Conservation (phyloP, 139 green algal species). For the Pleodorina starrii region DNA sequence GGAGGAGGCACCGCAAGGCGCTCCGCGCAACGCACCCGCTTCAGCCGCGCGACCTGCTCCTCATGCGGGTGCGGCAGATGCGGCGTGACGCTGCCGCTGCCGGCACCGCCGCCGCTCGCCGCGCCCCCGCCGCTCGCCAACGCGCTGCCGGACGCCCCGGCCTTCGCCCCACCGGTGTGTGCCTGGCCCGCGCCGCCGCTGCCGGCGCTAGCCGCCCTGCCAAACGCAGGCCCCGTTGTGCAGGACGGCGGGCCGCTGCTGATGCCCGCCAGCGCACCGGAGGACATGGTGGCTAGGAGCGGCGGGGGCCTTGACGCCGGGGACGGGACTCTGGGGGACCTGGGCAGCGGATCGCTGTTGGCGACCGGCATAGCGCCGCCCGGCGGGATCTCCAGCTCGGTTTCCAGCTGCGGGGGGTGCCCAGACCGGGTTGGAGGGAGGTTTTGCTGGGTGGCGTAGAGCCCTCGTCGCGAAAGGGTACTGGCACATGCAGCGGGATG, state of each 20-base stretch:
- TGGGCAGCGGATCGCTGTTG: neutral
- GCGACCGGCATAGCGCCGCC: neutral
- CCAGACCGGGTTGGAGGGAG: neutral
- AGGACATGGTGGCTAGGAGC: neutral
- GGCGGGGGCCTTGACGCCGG: neutral
- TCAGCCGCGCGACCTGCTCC: slow-evolving; percentile 34
- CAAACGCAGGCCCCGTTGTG: neutral
- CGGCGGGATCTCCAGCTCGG: neutral
- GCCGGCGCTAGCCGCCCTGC: neutral
- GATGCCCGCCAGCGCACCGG: neutral
- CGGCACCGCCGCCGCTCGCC: neutral
- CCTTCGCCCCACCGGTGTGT: neutral
- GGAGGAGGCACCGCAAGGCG: too few species aligned
- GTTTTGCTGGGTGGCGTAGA: too few species aligned
- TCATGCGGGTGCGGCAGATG: neutral
- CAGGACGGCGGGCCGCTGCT: neutral
- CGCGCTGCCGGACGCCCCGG: neutral
- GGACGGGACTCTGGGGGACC: neutral
- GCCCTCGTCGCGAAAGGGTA: too few species aligned
- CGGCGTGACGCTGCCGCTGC: neutral
- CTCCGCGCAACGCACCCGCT: slow-evolving; percentile 9
- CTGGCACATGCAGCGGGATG: too few species aligned
- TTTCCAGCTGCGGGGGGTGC: slow-evolving; percentile 11
- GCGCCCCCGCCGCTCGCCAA: neutral
- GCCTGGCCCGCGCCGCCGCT: neutral